Evolutionary conservation across 169 alveolate genomes (phyloP).

Genomic region (Toxoplasma gondii): DNA sequence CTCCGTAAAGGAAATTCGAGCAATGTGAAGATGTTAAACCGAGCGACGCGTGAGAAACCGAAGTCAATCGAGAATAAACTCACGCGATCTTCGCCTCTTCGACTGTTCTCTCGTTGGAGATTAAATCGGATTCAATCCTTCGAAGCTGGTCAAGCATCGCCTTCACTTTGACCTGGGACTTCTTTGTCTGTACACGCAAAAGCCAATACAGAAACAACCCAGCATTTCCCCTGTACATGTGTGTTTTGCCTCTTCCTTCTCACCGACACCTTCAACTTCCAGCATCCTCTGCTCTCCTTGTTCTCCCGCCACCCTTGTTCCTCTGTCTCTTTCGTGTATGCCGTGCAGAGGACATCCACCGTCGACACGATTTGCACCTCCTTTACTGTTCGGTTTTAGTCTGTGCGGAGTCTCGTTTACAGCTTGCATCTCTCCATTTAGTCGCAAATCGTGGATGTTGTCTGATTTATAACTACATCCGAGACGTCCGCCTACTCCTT

Average conservation of each 20-base stretch:
- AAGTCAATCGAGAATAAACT: not conserved
- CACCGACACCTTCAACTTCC: not conserved
- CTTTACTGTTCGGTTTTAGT: no score
- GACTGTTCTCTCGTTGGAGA: constrained; percentile 13
- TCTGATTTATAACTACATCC: no score
- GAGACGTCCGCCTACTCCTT: no score
- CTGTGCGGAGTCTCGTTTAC: no score
- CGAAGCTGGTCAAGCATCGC: not conserved
- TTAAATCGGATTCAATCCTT: constrained; percentile 29
- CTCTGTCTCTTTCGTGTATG: not conserved
- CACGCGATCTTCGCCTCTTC: constrained; percentile 13
- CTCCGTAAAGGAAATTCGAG: not conserved
- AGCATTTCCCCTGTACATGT: not conserved
- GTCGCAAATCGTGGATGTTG: no score
- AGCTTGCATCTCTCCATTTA: no score
- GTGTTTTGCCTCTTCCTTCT: not conserved
- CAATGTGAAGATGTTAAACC: no score
- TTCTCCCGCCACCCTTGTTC: not conserved
- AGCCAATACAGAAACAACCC: not conserved
- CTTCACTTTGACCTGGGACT: not conserved
- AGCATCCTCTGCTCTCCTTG: not conserved
- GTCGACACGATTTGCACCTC: no score
- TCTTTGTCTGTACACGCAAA: constrained; percentile 7
- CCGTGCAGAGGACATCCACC: no score
- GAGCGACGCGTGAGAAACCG: not conserved